Conservation (phyloP, 352 stramenopile species). For the Pythium chondricola region DNA sequence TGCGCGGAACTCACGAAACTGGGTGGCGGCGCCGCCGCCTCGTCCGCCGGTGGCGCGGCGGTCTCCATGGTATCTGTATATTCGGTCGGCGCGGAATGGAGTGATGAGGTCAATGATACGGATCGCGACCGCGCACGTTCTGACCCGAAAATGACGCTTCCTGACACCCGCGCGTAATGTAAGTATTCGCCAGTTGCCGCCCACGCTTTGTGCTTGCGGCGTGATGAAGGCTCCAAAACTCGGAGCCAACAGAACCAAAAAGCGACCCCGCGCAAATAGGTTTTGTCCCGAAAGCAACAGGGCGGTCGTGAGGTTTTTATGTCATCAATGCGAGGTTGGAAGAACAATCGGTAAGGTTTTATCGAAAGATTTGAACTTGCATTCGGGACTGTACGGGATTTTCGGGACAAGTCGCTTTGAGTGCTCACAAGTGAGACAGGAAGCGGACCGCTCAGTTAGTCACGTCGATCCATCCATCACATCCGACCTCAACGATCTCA, state of each 20-base stretch:
- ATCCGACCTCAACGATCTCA: too few relatives aligned
- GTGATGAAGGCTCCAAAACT: constrained; percentile 4
- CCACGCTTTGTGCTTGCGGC: constrained; percentile 21
- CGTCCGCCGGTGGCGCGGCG: neutral
- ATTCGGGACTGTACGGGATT: constrained; percentile 17
- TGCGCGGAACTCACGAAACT: too few relatives aligned
- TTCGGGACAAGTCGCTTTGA: neutral
- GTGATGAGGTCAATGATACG: too few relatives aligned
- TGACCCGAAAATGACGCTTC: constrained; percentile 16
- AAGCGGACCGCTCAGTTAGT: too few relatives aligned
- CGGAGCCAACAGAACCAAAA: constrained; percentile 19
- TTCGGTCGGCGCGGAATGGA: too few relatives aligned
- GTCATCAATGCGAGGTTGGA: constrained; percentile 4
- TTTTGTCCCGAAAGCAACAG: constrained; percentile 9
- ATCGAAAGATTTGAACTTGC: constrained; percentile 6
- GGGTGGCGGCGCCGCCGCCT: too few relatives aligned
- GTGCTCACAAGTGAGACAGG: constrained; percentile 15
- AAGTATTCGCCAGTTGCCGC: constrained; percentile 1
- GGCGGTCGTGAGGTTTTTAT: constrained; percentile 17
- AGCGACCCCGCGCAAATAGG: constrained; percentile 8
- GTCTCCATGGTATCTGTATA: too few relatives aligned
- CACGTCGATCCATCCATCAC: too few relatives aligned
- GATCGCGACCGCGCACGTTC: too few relatives aligned
- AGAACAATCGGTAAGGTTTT: constrained; percentile 14
- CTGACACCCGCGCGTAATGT: constrained; percentile 17